phyloP scores from a whole-genome alignment of 2,329 filamentous ascomycete species.

The Capronia americana region DNA sequence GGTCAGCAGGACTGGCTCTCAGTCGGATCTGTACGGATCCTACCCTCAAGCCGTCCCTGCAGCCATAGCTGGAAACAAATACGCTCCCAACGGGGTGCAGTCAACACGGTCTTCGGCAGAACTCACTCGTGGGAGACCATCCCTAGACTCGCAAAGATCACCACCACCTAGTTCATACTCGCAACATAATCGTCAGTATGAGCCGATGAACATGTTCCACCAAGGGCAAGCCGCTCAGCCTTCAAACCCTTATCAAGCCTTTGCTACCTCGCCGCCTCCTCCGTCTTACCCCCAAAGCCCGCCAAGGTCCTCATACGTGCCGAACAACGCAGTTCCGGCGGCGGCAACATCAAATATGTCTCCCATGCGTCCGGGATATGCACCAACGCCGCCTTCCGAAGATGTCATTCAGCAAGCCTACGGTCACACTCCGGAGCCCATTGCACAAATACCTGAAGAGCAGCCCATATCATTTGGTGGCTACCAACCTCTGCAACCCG shows the following conservation, averaged over 20 bases:
- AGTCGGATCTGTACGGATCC: slow-evolving; percentile 75
- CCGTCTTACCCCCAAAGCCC: slow-evolving; percentile 34
- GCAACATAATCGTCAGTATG: slow-evolving; percentile 45
- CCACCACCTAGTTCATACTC: slow-evolving; percentile 45
- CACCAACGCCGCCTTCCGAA: slow-evolving; percentile 38
- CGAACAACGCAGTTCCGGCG: slow-evolving; percentile 46
- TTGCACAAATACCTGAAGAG: slow-evolving; percentile 13
- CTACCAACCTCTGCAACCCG: slow-evolving; percentile 30
- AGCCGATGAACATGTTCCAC: slow-evolving; percentile 35
- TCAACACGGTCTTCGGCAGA: slow-evolving; percentile 60
- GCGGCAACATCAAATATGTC: slow-evolving; percentile 46
- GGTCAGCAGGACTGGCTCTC: slow-evolving; percentile 75
- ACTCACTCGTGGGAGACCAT: slow-evolving; percentile 56
- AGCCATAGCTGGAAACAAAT: slow-evolving; percentile 48
- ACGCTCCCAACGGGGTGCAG: slow-evolving; percentile 53
- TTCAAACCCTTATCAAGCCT: slow-evolving; percentile 43
- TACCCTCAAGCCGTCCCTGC: slow-evolving; percentile 52
- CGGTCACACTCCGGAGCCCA: slow-evolving; percentile 21
- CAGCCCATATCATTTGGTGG: slow-evolving; percentile 22
- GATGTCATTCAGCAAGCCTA: slow-evolving; percentile 26
- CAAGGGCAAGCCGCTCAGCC: slow-evolving; percentile 10
- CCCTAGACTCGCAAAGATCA: slow-evolving; percentile 55
- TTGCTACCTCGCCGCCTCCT: slow-evolving; percentile 32
- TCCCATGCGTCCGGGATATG: slow-evolving; percentile 37
- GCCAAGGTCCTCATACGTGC: slow-evolving; percentile 35